These are phyloP conservation scores for Talaromyces liani DNA, from an alignment of 495 filamentous ascomycete genomes.

Conservation along the genomic window DNA sequence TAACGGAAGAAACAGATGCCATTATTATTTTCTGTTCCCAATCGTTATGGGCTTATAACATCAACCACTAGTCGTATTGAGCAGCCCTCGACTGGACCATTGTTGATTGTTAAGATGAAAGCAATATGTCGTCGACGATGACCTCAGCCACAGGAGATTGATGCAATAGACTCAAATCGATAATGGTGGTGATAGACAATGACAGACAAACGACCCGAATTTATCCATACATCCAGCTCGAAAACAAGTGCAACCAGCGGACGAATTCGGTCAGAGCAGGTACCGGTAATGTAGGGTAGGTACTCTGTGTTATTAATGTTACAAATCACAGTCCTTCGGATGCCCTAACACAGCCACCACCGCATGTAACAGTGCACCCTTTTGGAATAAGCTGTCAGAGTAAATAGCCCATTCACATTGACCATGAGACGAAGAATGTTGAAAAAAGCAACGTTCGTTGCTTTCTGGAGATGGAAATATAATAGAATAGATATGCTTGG, in stretches of 20 bases:
- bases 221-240: not conserved
- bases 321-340: not conserved
- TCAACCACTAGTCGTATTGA: conserved; percentile 1
- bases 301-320: not conserved
- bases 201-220: not conserved
- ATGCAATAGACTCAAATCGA: not conserved
- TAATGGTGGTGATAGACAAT: not conserved
- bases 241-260: not conserved
- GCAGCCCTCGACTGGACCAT: not conserved
- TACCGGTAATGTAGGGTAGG: not conserved
- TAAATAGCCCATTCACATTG: not conserved
- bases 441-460: not conserved
- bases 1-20: not conserved
- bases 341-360: not conserved
- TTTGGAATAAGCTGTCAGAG: not conserved
- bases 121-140: not conserved
- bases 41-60: not conserved
- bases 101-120: not conserved
- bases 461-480: not conserved
- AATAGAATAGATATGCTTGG: not conserved
- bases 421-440: not conserved
- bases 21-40: not conserved
- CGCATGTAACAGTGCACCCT: not conserved
- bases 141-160: not conserved
- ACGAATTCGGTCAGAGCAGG: not conserved